Evolutionary conservation across 148 eudicot genomes (phyloP).

Genomic region (Fagopyrum esculentum): DNA sequence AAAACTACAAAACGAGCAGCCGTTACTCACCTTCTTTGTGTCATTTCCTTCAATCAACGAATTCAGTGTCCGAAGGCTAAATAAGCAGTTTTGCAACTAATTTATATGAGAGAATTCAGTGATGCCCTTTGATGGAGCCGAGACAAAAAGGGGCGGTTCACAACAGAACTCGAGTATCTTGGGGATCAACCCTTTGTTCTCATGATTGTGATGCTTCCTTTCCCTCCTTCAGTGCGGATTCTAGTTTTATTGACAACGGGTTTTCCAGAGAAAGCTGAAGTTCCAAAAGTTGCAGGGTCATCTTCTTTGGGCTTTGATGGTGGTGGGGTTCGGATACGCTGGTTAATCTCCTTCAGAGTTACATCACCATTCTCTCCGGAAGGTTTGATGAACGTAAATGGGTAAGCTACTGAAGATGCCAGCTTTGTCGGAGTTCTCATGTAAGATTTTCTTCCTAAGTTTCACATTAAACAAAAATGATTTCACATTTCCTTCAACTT

Average conservation of each 20-base stretch:
- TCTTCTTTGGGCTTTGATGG: conserved; percentile 47
- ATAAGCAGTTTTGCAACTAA: conserved; percentile 9
- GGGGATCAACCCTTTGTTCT: conserved; percentile 79
- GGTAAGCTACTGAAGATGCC: conserved; percentile 69
- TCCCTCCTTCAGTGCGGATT: conserved; percentile 91
- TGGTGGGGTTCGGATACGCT: conserved; percentile 67
- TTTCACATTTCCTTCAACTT: background rate
- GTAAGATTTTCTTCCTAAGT: conserved; percentile 40
- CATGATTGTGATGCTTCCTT: conserved; percentile 96
- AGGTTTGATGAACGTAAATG: conserved; percentile 82
- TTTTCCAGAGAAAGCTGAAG: conserved; percentile 89
- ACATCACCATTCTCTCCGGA: conserved; percentile 67
- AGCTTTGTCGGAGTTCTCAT: conserved; percentile 56
- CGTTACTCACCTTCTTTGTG: background rate
- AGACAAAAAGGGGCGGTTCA: conserved; percentile 1
- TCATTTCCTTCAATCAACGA: background rate
- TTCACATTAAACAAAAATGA: background rate
- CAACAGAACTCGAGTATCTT: background rate
- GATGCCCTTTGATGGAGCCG: background rate
- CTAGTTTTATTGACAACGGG: conserved; percentile 92
- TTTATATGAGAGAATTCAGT: conserved; percentile 3
- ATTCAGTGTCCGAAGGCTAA: background rate
- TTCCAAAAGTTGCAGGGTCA: conserved; percentile 39
- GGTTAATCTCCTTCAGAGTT: conserved; percentile 89
- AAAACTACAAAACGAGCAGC: background rate